Conservation (phyloP, 768 basidiomycete species). For the Neoboletus magnificus region DNA sequence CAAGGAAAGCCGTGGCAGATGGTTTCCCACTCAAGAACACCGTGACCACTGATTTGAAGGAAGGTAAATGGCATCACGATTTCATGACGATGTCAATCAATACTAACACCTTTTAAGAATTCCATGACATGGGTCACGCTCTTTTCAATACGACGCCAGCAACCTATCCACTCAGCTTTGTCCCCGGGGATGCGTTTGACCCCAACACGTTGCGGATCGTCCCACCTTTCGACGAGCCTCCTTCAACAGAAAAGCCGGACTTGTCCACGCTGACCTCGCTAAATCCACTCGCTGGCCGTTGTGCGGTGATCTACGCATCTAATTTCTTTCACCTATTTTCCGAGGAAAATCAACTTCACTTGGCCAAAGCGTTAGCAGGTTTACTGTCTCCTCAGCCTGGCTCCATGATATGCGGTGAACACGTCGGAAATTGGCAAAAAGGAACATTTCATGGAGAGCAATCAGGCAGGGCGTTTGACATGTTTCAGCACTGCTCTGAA, state of each 20-base stretch:
- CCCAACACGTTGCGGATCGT: conserved; percentile 37
- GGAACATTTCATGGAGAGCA: background rate
- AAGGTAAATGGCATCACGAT: conserved; percentile 24
- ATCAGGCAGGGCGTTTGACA: background rate
- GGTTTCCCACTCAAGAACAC: conserved; percentile 35
- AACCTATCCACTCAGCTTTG: conserved; percentile 49
- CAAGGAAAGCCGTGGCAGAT: too few species aligned
- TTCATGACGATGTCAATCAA: background rate
- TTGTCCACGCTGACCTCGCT: too few species aligned
- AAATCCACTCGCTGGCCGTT: too few species aligned
- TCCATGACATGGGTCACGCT: conserved; percentile 58
- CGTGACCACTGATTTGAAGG: conserved; percentile 38
- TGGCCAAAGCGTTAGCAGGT: conserved; percentile 29
- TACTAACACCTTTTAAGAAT: conserved; percentile 35
- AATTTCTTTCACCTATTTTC: too few species aligned
- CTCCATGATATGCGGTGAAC: too few species aligned
- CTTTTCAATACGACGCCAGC: too few species aligned
- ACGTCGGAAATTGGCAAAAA: conserved; percentile 14
- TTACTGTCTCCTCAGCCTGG: conserved; percentile 27
- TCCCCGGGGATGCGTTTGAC: conserved; percentile 56
- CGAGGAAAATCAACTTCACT: conserved; percentile 25
- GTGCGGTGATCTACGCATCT: too few species aligned
- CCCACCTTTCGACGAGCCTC: too few species aligned
- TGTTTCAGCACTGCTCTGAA: conserved; percentile 33
- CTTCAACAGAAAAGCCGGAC: conserved; percentile 22